These are phyloP conservation scores for Dendrobium chrysotoxum DNA, from an alignment of 106 monocot genomes.

Conservation along the genomic window DNA sequence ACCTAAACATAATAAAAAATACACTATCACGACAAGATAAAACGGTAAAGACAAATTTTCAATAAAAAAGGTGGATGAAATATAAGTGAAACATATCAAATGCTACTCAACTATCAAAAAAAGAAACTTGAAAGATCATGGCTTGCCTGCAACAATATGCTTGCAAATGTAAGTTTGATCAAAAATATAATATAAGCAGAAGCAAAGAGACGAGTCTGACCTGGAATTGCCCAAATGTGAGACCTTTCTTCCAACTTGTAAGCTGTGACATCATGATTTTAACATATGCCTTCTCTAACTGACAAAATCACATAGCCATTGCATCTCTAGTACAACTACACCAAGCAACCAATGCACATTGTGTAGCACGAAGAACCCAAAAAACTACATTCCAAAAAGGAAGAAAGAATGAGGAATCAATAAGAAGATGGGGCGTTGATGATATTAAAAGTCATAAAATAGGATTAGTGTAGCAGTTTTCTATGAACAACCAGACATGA, in stretches of 20 bases:
- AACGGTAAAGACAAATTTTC: not conserved
- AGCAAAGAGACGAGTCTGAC: slow-evolving; percentile 16
- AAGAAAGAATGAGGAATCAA: too few species aligned
- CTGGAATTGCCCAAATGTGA: slow-evolving; percentile 90
- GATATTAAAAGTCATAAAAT: too few species aligned
- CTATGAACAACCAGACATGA: too few species aligned
- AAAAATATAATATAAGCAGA: not conserved
- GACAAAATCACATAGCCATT: slow-evolving; percentile 13
- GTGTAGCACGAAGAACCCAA: too few species aligned
- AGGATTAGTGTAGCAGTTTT: too few species aligned
- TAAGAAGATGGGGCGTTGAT: too few species aligned
- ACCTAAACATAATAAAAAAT: slow-evolving; percentile 36
- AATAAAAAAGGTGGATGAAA: not conserved
- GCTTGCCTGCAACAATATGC: not conserved
- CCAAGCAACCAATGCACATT: too few species aligned
- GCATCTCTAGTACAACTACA: too few species aligned
- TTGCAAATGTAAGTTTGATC: not conserved
- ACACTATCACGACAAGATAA: not conserved
- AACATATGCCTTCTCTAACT: slow-evolving; percentile 94
- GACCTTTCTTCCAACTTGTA: slow-evolving; percentile 77
- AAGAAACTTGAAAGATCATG: not conserved
- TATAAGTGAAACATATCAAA: too few species aligned
- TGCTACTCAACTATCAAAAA: too few species aligned
- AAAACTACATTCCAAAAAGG: too few species aligned
- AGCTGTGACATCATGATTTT: slow-evolving; percentile 95